Base-by-base conservation (phyloP, 768 basidiomycete species). In the Tulasnella sp. region DNA sequence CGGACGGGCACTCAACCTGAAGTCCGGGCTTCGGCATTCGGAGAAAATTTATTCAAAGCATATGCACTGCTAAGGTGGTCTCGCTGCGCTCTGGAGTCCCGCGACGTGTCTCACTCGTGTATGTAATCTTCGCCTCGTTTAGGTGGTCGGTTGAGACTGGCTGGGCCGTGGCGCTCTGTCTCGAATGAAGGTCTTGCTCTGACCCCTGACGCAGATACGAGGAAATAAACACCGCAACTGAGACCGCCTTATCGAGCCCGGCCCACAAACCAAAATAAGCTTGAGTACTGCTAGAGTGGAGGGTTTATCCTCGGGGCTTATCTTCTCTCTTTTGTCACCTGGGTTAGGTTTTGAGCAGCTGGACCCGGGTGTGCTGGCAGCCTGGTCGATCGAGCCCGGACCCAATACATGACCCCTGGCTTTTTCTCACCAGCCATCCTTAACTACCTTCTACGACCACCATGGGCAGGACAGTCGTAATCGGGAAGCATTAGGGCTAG, bases 221-320 rank as follows among this genome's bases (percentile, higher is more conserved):
- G 54, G 20, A 28, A 22, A 31, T 28, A 64, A 64, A 64, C 60
- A 64, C n/a, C 12, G 60, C 60, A 64, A 64, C n/a, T 64, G 31
- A 64, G 60, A 64, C 60, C 60, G 31, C 24, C 60, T 64, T 64
- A 64, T 28, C 31, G 60, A 64, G 60, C 60, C 20, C 48, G 18
- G 48, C 48, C 48, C 22, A 20, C 48, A 50, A 31, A 64, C 24
- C 24, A 24, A 28, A 31, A 64, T 64, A 64, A 64, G n/a, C 60
- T 64, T 16, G 60, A 7, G n/a, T 64, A 14, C 16, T 28, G 14
- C 28, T n/a, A 64, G 28, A 28, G n/a, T 24, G 22, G 54, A 28
- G 60, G 60, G 60, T 64, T 60, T 31, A 64, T 64, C 24, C 60
- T 64, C 60, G 60, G 60, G 24, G 60, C 60, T 64, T 64, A 64